Evolutionary conservation across 192 early-diverging fungal genomes (phyloP).

Genomic region (Entomortierella beljakovae): DNA sequence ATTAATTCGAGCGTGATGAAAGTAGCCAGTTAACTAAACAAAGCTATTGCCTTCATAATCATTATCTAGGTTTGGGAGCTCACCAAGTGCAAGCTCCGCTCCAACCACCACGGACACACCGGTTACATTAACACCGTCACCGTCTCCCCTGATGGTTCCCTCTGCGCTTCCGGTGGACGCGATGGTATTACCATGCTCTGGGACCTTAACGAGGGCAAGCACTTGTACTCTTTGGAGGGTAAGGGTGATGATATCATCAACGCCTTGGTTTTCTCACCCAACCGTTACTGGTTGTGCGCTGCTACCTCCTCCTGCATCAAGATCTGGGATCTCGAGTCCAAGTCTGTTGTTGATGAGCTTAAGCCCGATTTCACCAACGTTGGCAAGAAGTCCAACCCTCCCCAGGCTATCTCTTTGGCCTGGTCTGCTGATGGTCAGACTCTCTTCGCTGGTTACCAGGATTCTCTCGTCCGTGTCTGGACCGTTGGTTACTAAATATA

Average conservation of each 20-base stretch:
- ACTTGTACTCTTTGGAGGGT: constrained; percentile 97
- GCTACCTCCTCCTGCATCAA: constrained; percentile 96
- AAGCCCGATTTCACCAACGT: constrained; percentile 76
- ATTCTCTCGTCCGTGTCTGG: constrained; percentile 49
- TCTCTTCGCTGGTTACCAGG: constrained; percentile 98
- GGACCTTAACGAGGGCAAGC: constrained; percentile 99
- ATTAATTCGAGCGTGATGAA: no score
- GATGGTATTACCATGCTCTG: constrained; percentile 99
- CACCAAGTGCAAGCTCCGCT: constrained; percentile 97
- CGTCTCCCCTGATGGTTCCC: constrained; percentile 99
- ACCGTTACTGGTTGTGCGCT: constrained; percentile 99
- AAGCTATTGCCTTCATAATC: constrained; percentile 6
- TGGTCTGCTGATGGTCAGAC: constrained; percentile 99
- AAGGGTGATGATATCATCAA: constrained; percentile 93
- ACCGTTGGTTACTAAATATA: constrained; percentile 50
- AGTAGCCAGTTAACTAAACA: no score
- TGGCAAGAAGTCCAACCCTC: constrained; percentile 81
- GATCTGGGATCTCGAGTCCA: constrained; percentile 99
- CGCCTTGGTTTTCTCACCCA: constrained; percentile 98
- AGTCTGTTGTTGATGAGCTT: constrained; percentile 95
- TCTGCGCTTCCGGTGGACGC: constrained; percentile 99
- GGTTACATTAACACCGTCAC: constrained; percentile 99
- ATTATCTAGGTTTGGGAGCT: constrained; percentile 94
- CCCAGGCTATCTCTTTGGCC: constrained; percentile 95
- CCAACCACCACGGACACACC: constrained; percentile 99